phyloP scores from a whole-genome alignment of 202 grass and related monocot genomes.

The Hordeum pubiflorum region DNA sequence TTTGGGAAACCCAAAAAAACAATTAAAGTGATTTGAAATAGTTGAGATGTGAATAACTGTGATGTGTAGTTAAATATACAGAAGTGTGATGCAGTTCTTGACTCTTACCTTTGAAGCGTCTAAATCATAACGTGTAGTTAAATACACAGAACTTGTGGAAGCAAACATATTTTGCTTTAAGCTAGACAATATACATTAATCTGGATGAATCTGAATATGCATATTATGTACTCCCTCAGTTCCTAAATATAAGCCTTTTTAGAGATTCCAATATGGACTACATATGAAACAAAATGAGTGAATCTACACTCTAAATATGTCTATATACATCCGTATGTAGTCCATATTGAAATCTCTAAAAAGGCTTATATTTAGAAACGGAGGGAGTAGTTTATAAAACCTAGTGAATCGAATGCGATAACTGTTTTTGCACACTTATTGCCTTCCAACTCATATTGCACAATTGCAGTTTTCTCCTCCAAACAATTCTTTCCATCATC shows the following conservation, averaged over 20 bases:
- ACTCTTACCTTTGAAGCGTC: not conserved
- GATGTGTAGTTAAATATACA: not conserved
- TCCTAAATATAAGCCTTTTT: too few relatives aligned
- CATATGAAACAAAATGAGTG: too few relatives aligned
- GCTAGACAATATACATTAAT: not conserved
- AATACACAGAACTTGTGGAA: not conserved
- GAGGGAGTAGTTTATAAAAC: not conserved
- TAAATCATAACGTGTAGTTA: not conserved
- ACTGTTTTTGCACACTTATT: not conserved
- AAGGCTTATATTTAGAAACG: too few relatives aligned
- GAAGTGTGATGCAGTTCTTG: not conserved
- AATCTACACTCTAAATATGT: too few relatives aligned
- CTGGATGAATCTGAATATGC: not conserved
- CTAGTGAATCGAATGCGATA: not conserved
- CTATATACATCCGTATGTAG: too few relatives aligned
- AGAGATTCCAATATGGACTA: too few relatives aligned
- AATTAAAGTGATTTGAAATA: too few relatives aligned
- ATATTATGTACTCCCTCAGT: not conserved
- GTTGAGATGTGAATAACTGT: not conserved
- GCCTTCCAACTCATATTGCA: not conserved
- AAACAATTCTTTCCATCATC: not conserved
- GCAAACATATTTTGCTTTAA: not conserved
- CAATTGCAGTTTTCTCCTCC: not conserved
- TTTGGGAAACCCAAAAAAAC: not conserved
- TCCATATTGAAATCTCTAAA: too few relatives aligned